Evolutionary conservation across 2,329 filamentous ascomycete genomes (phyloP).

Genomic region (Ceratocystis ficicola): DNA sequence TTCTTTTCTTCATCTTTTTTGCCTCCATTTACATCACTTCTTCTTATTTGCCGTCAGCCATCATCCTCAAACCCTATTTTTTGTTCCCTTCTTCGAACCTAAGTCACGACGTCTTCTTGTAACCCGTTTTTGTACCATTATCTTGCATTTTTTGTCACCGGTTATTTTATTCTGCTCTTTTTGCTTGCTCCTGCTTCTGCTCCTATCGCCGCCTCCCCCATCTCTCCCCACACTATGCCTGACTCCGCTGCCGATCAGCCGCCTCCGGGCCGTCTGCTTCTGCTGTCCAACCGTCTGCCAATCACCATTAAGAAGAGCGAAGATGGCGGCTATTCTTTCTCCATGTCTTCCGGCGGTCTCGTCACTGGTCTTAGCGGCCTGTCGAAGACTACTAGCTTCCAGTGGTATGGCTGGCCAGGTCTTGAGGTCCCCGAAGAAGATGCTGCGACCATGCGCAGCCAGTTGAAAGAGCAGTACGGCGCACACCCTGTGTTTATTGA

Average conservation of each 20-base stretch:
- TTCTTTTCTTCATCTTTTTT: neutral
- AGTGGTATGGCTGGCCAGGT: conserved; percentile 98
- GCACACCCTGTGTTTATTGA: conserved; percentile 88
- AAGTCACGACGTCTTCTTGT: neutral
- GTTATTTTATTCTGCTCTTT: neutral
- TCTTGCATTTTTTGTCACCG: neutral
- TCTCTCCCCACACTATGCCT: conserved; percentile 28
- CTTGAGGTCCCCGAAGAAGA: conserved; percentile 82
- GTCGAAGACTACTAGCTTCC: conserved; percentile 84
- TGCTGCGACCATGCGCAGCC: conserved; percentile 57
- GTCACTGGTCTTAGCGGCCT: conserved; percentile 88
- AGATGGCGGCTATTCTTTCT: conserved; percentile 83
- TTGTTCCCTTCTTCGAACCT: neutral
- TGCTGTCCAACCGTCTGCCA: conserved; percentile 88
- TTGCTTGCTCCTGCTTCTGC: neutral
- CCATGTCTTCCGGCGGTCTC: conserved; percentile 91
- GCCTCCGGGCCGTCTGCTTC: conserved; percentile 49
- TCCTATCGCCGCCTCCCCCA: neutral
- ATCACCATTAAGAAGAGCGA: conserved; percentile 93
- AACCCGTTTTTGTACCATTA: neutral
- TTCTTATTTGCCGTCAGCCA: neutral
- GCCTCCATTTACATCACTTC: neutral
- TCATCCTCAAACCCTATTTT: neutral
- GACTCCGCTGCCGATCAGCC: conserved; percentile 30
- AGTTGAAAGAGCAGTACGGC: conserved; percentile 74